phyloP scores from a whole-genome alignment of 441 rosid species.

The Isatis lusitanica region DNA sequence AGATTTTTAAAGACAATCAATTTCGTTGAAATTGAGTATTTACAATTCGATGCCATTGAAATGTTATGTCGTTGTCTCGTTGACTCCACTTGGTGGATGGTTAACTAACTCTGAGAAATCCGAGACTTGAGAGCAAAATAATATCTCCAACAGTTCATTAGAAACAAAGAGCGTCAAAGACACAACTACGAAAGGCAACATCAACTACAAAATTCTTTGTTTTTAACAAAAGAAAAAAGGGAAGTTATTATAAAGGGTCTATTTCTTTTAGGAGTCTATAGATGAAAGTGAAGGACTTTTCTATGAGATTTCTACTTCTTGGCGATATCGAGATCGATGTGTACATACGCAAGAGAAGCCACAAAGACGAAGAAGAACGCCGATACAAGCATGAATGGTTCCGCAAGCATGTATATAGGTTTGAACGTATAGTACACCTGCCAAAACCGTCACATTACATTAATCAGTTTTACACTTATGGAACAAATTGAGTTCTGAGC shows the following conservation, averaged over 20 bases:
- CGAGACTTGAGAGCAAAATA: not conserved
- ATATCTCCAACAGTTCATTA: conserved; percentile 6
- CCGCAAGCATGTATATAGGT: conserved; percentile 93
- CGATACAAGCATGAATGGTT: conserved; percentile 85
- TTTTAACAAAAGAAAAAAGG: not conserved
- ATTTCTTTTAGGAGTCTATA: conserved; percentile 3
- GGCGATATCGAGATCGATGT: conserved; percentile 70
- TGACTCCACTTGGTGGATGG: not conserved
- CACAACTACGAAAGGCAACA: not conserved
- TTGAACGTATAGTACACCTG: conserved; percentile 96
- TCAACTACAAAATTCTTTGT: conserved; percentile 22
- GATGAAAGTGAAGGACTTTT: not conserved
- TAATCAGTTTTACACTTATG: not conserved
- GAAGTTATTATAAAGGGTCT: not conserved
- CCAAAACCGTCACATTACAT: conserved; percentile 4
- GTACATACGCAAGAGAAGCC: conserved; percentile 78
- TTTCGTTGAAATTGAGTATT: no score
- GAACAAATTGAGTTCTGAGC: no score
- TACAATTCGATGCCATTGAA: no score
- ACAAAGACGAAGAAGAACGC: conserved; percentile 77
- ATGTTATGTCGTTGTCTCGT: not conserved
- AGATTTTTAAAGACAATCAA: no score
- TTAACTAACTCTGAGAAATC: not conserved
- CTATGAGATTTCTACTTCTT: conserved; percentile 26
- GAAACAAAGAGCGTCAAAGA: conserved; percentile 10